A percentile compares a stretch with the other conserved stretches of the same genome.
Conservation (phyloP, 2,329 filamentous ascomycete genomes). For the Botryotinia calthae region DNA sequence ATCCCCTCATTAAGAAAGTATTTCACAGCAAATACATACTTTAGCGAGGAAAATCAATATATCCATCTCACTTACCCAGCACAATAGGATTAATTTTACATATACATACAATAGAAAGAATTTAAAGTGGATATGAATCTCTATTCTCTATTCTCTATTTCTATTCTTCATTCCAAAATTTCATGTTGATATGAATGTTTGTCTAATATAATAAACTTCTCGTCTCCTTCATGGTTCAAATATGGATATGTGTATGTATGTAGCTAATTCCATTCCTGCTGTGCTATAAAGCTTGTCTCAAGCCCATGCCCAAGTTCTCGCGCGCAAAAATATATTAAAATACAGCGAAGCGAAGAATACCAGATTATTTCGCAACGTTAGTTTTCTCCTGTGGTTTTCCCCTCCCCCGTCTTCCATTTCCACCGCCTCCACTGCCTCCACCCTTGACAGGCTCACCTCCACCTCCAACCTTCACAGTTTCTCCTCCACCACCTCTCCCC, state of each 20-base stretch:
- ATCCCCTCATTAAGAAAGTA: not conserved
- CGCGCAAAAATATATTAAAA: not conserved
- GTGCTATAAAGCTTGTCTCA: no score
- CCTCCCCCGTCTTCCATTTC: constrained; percentile 20
- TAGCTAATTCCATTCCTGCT: not conserved
- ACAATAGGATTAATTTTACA: not conserved
- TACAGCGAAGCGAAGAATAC: not conserved
- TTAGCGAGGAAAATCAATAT: not conserved
- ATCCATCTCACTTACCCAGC: not conserved
- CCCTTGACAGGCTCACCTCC: not conserved
- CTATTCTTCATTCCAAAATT: not conserved
- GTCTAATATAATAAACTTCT: not conserved
- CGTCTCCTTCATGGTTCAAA: not conserved
- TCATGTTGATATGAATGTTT: not conserved
- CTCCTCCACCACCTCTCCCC: constrained; percentile 12
- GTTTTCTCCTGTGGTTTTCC: constrained; percentile 23
- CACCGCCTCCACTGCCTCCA: constrained; percentile 2
- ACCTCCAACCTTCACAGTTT: not conserved
- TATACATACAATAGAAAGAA: not conserved
- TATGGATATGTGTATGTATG: not conserved
- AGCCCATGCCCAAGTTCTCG: not conserved
- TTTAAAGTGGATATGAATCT: not conserved
- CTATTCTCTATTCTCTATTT: not conserved
- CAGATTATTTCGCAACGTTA: not conserved
- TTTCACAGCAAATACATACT: not conserved